A percentile compares a stretch with the other conserved stretches of the same genome.
phyloP scores from a whole-genome alignment of 371 early-diverging fungal species.

The Mucor irregularis region DNA sequence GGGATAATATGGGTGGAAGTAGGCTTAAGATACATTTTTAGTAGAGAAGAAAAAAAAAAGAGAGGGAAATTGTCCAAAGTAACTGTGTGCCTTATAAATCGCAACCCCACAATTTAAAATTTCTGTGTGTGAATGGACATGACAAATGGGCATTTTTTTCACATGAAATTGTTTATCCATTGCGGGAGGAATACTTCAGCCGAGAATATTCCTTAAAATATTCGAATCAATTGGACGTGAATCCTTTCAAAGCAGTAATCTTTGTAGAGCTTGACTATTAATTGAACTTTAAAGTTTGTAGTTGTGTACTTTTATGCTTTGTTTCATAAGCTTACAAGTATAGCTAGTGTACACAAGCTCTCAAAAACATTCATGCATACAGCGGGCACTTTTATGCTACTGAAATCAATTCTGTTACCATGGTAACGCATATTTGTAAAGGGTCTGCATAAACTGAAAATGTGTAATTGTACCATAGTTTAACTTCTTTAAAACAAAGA shows the following conservation, averaged over 20 bases:
- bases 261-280: no score
- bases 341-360: no score
- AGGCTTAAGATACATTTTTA: constrained; percentile 17
- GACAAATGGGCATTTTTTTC: not conserved
- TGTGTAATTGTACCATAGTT: not conserved
- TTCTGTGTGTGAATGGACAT: not conserved
- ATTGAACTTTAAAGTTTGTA: no score
- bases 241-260: no score
- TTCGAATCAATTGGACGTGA: no score
- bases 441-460: not conserved
- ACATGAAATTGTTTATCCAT: not conserved
- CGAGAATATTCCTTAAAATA: no score
- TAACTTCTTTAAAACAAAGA: not conserved
- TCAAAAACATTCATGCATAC: no score
- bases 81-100: not conserved
- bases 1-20: constrained; percentile 20
- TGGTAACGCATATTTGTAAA: no score
- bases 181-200: not conserved
- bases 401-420: no score
- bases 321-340: no score
- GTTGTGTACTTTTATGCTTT: no score
- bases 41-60: not conserved
- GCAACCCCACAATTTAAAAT: not conserved
- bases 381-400: no score
- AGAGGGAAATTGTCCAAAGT: not conserved